phyloP scores from a whole-genome alignment of 352 stramenopile genomes.

The Plasmopara viticola region DNA sequence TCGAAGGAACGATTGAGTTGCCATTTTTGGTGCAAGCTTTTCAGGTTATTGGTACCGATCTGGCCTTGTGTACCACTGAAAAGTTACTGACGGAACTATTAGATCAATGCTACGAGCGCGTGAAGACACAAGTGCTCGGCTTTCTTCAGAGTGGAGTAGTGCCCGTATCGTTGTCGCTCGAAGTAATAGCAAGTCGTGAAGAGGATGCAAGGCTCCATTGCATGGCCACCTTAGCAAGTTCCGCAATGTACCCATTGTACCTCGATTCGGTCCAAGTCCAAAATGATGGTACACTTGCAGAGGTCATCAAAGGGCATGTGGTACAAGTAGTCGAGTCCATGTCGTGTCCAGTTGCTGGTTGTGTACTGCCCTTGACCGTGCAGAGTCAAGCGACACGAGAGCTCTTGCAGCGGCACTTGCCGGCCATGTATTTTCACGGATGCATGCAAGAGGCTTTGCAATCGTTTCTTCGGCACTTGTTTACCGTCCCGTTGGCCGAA shows the following conservation, averaged over 20 bases:
- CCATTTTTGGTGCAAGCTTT: slow-evolving; percentile 15
- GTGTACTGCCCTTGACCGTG: slow-evolving; percentile 17
- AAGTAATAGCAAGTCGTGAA: slow-evolving; percentile 4
- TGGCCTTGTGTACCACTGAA: slow-evolving; percentile 12
- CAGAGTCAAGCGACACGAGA: slow-evolving; percentile 17
- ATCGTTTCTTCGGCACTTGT: slow-evolving; percentile 21
- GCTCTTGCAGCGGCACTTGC: slow-evolving; percentile 24
- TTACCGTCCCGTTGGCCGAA: slow-evolving; percentile 2
- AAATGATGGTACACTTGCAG: slow-evolving; percentile 5
- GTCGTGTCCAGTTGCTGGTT: slow-evolving; percentile 22
- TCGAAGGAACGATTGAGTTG: slow-evolving; percentile 8
- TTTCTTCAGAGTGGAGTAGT: slow-evolving; percentile 26
- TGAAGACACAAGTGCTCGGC: slow-evolving; percentile 15
- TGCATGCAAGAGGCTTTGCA: slow-evolving; percentile 27
- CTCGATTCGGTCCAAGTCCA: slow-evolving; percentile 24
- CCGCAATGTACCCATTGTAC: slow-evolving; percentile 17
- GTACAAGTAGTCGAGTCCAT: slow-evolving; percentile 14
- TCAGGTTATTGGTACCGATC: neutral
- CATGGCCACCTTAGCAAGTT: slow-evolving; percentile 21
- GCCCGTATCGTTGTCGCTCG: slow-evolving; percentile 21
- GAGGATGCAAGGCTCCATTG: slow-evolving; percentile 16
- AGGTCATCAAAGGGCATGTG: slow-evolving; percentile 21
- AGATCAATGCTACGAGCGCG: slow-evolving; percentile 23
- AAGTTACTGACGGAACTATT: slow-evolving; percentile 26
- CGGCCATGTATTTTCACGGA: slow-evolving; percentile 34